phyloP scores from a whole-genome alignment of 2,329 filamentous ascomycete genomes.

The Colletotrichum sp. region DNA sequence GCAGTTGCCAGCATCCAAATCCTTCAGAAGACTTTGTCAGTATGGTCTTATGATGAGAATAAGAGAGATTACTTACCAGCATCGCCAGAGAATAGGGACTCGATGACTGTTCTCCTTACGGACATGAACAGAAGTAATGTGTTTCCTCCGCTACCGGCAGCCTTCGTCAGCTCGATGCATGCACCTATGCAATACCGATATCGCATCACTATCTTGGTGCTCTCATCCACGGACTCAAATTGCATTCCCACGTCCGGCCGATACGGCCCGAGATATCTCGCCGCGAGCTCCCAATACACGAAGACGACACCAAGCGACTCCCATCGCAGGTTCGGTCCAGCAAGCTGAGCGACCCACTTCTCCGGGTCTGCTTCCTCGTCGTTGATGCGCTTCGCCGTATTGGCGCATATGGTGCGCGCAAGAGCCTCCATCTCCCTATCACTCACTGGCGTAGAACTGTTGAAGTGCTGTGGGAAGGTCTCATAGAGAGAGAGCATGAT shows the following conservation, averaged over 20 bases:
- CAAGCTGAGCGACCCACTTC: conserved; percentile 44
- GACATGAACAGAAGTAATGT: conserved; percentile 35
- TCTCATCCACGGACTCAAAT: background rate
- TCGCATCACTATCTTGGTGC: conserved; percentile 22
- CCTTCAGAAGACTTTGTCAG: background rate
- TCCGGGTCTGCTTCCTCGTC: conserved; percentile 37
- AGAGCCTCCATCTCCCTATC: conserved; percentile 36
- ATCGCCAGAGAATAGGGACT: conserved; percentile 38
- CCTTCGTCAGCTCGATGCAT: conserved; percentile 32
- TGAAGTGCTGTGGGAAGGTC: conserved; percentile 24
- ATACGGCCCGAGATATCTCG: conserved; percentile 2
- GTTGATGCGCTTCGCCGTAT: conserved; percentile 37
- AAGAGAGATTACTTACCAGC: conserved; percentile 27
- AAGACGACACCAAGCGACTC: conserved; percentile 46
- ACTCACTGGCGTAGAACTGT: conserved; percentile 28
- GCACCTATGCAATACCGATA: conserved; percentile 16
- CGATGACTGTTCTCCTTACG: conserved; percentile 30
- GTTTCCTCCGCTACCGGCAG: conserved; percentile 28
- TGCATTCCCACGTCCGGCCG: background rate
- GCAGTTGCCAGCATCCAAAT: conserved; percentile 22
- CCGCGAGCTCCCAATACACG: conserved; percentile 22
- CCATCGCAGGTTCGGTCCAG: conserved; percentile 43
- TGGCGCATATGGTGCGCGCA: conserved; percentile 37
- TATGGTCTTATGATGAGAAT: background rate
- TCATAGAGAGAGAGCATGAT: conserved; percentile 36